Evolutionary conservation across 495 filamentous ascomycete genomes (phyloP).

Genomic region (Trichoderma virens): DNA sequence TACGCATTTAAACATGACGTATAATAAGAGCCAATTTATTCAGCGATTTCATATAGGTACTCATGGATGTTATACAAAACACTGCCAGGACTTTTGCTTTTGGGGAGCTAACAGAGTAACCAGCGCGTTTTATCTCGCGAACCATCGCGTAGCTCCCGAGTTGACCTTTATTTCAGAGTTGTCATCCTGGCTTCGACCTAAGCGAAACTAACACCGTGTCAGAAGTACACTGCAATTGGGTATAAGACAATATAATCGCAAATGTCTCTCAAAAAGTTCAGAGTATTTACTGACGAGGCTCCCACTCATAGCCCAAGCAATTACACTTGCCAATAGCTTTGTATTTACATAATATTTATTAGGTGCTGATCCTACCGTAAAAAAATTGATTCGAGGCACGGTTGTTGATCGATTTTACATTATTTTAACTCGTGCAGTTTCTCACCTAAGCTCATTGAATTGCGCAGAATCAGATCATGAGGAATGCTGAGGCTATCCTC

Average conservation of each 20-base stretch:
- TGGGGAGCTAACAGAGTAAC: background rate
- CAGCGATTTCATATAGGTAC: background rate
- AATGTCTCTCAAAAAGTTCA: background rate
- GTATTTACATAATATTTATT: background rate
- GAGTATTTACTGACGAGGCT: background rate
- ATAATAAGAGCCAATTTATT: background rate
- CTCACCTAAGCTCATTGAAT: background rate
- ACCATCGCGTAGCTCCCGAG: background rate
- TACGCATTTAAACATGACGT: background rate
- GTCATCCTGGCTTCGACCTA: background rate
- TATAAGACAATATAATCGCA: background rate
- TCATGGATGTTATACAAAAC: background rate
- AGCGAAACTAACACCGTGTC: too few species aligned
- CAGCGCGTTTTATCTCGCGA: background rate
- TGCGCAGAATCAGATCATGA: background rate
- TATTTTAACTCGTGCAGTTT: background rate
- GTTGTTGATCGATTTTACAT: background rate
- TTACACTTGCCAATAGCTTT: background rate
- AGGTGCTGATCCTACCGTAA: background rate
- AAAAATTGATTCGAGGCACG: background rate
- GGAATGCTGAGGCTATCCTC: background rate
- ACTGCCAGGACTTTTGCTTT: background rate
- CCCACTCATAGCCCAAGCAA: background rate
- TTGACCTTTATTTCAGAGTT: too few species aligned
- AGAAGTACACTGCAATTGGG: background rate